A percentile compares a stretch with the other conserved stretches of the same genome.
Conservation (phyloP, 495 filamentous ascomycete species). For the Podospora anserina region DNA sequence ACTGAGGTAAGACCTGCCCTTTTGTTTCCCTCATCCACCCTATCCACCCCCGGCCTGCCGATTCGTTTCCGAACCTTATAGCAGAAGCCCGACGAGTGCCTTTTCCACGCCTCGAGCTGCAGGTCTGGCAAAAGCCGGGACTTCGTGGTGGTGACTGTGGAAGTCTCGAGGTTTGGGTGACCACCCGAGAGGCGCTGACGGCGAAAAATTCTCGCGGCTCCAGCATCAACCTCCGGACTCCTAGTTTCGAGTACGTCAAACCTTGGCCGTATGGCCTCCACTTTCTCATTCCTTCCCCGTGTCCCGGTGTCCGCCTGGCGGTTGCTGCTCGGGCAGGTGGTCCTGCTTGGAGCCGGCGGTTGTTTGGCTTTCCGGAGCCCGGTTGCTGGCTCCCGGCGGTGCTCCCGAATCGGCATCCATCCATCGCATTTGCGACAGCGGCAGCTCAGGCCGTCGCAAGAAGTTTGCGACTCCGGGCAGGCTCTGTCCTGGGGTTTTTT, state of each 20-base stretch:
- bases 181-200: constrained; percentile 2
- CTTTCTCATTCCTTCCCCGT: constrained; percentile 19
- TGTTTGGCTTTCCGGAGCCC: constrained; percentile 1
- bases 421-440: not conserved
- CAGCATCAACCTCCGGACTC: not conserved
- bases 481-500: not conserved
- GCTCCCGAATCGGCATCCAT: not conserved
- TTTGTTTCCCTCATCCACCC: constrained; percentile 33
- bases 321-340: constrained; percentile 14
- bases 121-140: constrained; percentile 24
- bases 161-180: constrained; percentile 12
- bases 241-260: constrained; percentile 24
- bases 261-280: constrained; percentile 34
- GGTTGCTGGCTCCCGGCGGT: not conserved
- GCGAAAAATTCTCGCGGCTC: constrained; percentile 33
- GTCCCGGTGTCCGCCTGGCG: constrained; percentile 5
- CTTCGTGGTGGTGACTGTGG: constrained; percentile 22
- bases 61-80: constrained; percentile 16
- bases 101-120: constrained; percentile 22
- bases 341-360: not conserved
- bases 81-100: not conserved
- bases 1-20: constrained; percentile 42
- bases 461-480: not conserved
- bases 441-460: not conserved
- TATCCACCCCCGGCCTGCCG: constrained; percentile 34